A percentile compares a stretch with the other conserved stretches of the same genome.
Evolutionary conservation across 345 rosid genomes (phyloP).

Genomic region (Corymbia maculata): DNA sequence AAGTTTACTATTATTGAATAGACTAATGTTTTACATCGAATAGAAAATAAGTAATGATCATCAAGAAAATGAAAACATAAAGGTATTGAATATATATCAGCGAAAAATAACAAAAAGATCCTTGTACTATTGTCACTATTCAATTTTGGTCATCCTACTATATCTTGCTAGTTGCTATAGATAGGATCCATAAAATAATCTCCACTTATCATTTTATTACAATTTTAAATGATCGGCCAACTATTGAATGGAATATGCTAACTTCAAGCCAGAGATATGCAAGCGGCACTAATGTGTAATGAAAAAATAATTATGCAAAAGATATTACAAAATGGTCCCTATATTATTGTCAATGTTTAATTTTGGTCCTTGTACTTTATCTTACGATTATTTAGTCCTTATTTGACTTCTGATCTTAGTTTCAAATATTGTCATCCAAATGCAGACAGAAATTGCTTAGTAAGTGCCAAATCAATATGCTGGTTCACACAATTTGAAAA

Average conservation of each 20-base stretch:
- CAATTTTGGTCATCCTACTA: background rate
- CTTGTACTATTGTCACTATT: too few species aligned
- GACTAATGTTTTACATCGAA: too few species aligned
- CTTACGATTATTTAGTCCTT: background rate
- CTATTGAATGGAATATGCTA: background rate
- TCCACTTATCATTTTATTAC: background rate
- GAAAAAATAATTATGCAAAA: background rate
- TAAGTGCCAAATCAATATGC: background rate
- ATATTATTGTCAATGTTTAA: too few species aligned
- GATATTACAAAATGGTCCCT: background rate
- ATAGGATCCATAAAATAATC: background rate
- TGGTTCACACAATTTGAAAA: background rate
- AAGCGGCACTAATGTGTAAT: background rate
- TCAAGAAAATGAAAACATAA: too few species aligned
- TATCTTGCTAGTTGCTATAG: background rate
- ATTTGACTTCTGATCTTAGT: too few species aligned
- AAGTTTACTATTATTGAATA: background rate
- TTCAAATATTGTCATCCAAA: too few species aligned
- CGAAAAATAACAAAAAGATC: too few species aligned
- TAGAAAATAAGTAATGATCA: accelerated
- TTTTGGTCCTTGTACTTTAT: background rate
- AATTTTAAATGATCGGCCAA: background rate
- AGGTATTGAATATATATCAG: too few species aligned
- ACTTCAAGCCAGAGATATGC: accelerated
- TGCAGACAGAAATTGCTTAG: too few species aligned